Conservation (phyloP, 2,329 filamentous ascomycete species). For the Penicillium sp. region DNA sequence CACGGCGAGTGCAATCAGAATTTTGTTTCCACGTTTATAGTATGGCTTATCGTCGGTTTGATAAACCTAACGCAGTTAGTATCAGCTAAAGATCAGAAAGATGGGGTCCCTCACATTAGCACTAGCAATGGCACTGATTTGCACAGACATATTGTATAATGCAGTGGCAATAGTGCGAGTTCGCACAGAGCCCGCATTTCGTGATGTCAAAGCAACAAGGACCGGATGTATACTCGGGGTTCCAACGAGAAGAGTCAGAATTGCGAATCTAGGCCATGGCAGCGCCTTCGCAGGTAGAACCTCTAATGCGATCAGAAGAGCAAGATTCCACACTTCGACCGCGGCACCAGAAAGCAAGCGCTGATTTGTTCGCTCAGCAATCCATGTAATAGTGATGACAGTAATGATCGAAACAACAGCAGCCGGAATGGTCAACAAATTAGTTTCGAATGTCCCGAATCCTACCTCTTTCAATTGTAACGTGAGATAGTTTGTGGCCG, state of each 20-base stretch:
- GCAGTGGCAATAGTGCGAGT: constrained; percentile 46
- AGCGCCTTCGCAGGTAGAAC: constrained; percentile 50
- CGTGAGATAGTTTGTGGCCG: constrained; percentile 40
- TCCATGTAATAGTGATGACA: constrained; percentile 54
- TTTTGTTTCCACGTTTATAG: constrained; percentile 59
- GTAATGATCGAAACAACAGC: constrained; percentile 58
- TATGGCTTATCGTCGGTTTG: constrained; percentile 56
- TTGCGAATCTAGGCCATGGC: constrained; percentile 54
- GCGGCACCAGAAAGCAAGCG: constrained; percentile 55
- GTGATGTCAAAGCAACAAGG: constrained; percentile 47
- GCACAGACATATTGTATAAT: constrained; percentile 50
- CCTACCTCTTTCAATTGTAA: constrained; percentile 52
- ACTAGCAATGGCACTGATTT: constrained; percentile 41
- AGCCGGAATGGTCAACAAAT: constrained; percentile 63
- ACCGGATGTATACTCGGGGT: constrained; percentile 62
- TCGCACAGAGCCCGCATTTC: constrained; percentile 45
- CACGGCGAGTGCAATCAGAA: constrained; percentile 55
- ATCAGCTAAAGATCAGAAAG: background rate
- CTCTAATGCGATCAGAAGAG: constrained; percentile 54
- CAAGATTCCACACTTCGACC: constrained; percentile 55
- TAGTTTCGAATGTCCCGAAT: constrained; percentile 60
- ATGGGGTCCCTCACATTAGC: constrained; percentile 33
- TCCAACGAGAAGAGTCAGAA: constrained; percentile 56
- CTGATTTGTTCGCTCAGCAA: constrained; percentile 58
- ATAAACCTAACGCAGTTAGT: constrained; percentile 50